Evolutionary conservation across 225 moss, liverwort and hornwort species (phyloP), one percentile per base, ranked within the genome.

Genomic region (Physcomitrellopsis africana): DNA sequence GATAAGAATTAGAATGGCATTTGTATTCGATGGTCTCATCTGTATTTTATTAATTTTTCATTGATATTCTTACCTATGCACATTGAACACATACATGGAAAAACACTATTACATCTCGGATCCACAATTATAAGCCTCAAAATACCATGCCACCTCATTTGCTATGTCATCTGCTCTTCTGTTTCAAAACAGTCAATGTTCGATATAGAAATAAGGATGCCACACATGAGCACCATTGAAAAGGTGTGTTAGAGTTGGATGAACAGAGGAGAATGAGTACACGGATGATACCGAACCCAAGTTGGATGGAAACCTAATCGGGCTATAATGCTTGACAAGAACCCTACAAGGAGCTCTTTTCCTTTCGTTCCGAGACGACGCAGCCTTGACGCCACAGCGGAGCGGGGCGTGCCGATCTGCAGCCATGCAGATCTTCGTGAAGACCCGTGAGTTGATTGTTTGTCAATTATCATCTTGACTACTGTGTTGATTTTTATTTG

Each of bases 381-480:
- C 81, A 84, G 53, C 61, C 81, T 81, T 81, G 81, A 85, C 81
- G 81, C 78, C 67, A 27, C 46, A 15, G 56, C 18, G 65, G 70
- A 67, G 80, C 77, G 77, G 72, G 75, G 70, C 60, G 75, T 48
- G 79, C 42, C 57, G 74, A 77, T 73, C 54, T 64, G 44, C 64
- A 79, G 81, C 76, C 77, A 91, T 91, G 91, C 91, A 91, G 89
- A 91, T 91, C 63, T 91, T 91, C 69, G 91, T 89, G 22, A 91
- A 89, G 89, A 89, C 91, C 89, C 81, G 89, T 91, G 51, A 85
- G 91, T 69, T 7, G 0, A 48, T 32, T 0, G 0, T 0, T 10
- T n/a, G 0, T 1, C 1, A 1, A 0, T 15, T 24, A 16, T 51
- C 10, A n/a, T 9, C 58, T 0, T 63, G 0, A 26, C 12, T 22